phyloP scores from a whole-genome alignment of 2,329 filamentous ascomycete species.

The Juglanconis juglandina region DNA sequence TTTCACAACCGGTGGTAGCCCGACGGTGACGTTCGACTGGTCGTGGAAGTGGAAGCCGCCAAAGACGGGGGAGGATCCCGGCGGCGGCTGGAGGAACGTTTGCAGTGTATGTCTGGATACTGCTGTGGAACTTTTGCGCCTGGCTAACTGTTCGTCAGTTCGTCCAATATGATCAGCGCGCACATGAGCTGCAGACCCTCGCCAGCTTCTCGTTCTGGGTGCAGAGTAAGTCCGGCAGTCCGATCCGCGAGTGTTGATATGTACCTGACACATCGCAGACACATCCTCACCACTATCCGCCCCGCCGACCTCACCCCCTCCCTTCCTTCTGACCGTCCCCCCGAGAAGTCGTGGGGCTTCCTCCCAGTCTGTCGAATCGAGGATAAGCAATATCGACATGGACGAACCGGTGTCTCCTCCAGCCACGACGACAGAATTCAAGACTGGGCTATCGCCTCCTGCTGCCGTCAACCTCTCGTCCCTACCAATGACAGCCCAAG shows the following conservation, averaged over 20 bases:
- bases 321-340: constrained; percentile 69
- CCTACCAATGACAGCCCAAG: constrained; percentile 28
- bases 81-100: constrained; percentile 90
- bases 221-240: constrained; percentile 55
- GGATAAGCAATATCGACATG: constrained; percentile 68
- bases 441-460: constrained; percentile 15
- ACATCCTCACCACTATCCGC: constrained; percentile 39
- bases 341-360: constrained; percentile 81
- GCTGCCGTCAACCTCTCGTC: constrained; percentile 1
- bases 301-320: constrained; percentile 64
- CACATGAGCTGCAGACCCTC: constrained; percentile 82
- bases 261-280: constrained; percentile 34
- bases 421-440: constrained; percentile 35
- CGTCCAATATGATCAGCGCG: constrained; percentile 92
- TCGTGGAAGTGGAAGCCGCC: constrained; percentile 96
- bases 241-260: neutral
- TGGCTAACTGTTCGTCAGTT: constrained; percentile 55
- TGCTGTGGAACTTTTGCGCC: neutral
- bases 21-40: constrained; percentile 88
- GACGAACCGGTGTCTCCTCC: constrained; percentile 59
- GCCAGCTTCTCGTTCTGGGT: constrained; percentile 96
- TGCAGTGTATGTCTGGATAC: constrained; percentile 65
- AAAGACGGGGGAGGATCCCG: constrained; percentile 73
- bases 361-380: constrained; percentile 78
- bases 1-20: constrained; percentile 76